Conservation (phyloP, 371 early-diverging fungal species). For the Syncephalastrum monosporum region DNA sequence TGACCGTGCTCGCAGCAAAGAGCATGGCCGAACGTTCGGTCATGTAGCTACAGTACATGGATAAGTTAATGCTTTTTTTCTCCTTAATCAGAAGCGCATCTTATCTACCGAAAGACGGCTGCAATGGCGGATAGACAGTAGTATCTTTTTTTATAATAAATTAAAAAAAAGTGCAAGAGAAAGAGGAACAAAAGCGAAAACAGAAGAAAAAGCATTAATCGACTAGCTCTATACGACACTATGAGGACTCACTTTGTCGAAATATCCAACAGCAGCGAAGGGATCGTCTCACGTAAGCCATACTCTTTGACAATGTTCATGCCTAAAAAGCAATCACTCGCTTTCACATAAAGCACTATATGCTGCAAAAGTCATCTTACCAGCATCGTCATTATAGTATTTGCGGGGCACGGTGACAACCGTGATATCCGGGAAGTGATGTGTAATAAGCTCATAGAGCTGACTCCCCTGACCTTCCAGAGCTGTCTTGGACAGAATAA, state of each 20-base stretch:
- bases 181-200: too few relatives aligned
- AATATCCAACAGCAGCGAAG: conserved; percentile 38
- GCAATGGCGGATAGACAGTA: conserved; percentile 57
- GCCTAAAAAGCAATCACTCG: conserved; percentile 22
- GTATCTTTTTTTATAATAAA: too few relatives aligned
- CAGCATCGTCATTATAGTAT: conserved; percentile 59
- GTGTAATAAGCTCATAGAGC: conserved; percentile 47
- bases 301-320: conserved; percentile 46
- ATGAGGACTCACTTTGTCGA: conserved; percentile 40
- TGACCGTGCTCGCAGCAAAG: conserved; percentile 58
- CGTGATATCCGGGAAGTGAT: conserved; percentile 37
- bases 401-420: conserved; percentile 53
- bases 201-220: too few relatives aligned
- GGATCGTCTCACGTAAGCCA: conserved; percentile 42
- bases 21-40: conserved; percentile 46
- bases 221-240: not conserved
- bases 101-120: conserved; percentile 47
- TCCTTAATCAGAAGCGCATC: not conserved
- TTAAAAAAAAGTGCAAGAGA: too few relatives aligned
- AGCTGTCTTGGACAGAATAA: conserved; percentile 23
- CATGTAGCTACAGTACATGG: conserved; percentile 40
- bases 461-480: conserved; percentile 43
- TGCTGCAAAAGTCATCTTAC: conserved; percentile 23
- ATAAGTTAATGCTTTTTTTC: not conserved
- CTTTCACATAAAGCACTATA: not conserved